Conservation (phyloP, 108 stramenopile genomes). For the Schizochytrium sp. region DNA sequence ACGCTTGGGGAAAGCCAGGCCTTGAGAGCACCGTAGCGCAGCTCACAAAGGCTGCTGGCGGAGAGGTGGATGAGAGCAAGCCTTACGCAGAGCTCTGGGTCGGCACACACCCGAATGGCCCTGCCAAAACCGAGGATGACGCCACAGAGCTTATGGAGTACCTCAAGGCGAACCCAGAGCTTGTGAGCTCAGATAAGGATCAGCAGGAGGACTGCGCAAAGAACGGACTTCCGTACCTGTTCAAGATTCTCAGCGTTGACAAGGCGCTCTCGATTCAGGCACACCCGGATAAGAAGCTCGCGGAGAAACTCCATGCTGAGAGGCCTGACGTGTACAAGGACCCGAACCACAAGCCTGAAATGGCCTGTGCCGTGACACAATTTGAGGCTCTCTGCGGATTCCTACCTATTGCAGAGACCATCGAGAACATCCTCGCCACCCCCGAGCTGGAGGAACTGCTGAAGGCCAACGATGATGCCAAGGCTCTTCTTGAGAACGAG, state of each 20-base stretch:
- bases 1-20: conserved; percentile 79
- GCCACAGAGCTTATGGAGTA: conserved; percentile 32
- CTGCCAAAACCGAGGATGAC: conserved; percentile 65
- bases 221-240: conserved; percentile 84
- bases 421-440: background rate
- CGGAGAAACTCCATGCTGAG: conserved; percentile 83
- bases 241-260: conserved; percentile 85
- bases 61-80: conserved; percentile 63
- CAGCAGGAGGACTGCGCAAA: conserved; percentile 56
- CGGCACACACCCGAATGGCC: conserved; percentile 81
- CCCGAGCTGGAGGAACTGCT: conserved; percentile 62
- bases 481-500: background rate
- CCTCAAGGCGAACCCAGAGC: conserved; percentile 46
- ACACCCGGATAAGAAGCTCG: conserved; percentile 81
- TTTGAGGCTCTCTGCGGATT: conserved; percentile 98
- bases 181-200: background rate
- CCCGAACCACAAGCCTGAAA: conserved; percentile 98
- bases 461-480: background rate
- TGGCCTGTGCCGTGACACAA: conserved; percentile 95
- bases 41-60: conserved; percentile 61
- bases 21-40: conserved; percentile 69
- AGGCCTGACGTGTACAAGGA: conserved; percentile 91
- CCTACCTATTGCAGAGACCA: conserved; percentile 85
- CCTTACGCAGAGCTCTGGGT: conserved; percentile 80
- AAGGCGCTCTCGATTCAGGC: conserved; percentile 86